Evolutionary conservation across 805 yeast genomes (phyloP), one percentile per base, ranked within the genome.

Genomic region (Metschnikowia borealis): DNA sequence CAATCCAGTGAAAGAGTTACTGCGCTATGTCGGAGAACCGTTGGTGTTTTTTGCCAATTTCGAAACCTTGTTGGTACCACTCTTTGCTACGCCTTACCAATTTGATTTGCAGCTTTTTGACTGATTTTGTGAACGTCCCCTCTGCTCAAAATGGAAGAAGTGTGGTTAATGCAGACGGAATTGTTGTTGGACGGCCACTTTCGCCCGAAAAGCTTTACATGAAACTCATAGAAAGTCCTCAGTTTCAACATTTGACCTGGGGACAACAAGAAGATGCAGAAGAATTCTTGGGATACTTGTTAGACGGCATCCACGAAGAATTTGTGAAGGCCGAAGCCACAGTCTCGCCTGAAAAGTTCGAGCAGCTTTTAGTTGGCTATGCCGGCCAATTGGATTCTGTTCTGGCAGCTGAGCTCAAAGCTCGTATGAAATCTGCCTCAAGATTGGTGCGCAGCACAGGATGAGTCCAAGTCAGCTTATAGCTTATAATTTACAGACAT

Each of bases 201-300:
- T 77, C 82, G 6, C 91, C 92, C 1, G 89, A 85, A 52, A 71
- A 73, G 1, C 86, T 92, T 55, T 92, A 89, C 65, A 74, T 75
- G 59, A 76, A 82, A 15, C 76, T 94, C 47, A 75, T 74, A 29
- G 66, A 71, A 21, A 78, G 78, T 57, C 77, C 83, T 5, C 79
- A 85, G 62, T 92, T 94, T 65, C 79, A 75, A 54, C 96, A 89
- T 64, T 76, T 92, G 59, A 83, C 83, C 65, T 85, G 96, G 85
- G 97, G 97, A 3, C 89, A 90, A 59, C 99, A 94, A 70, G 99
- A 94, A 67, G 99, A 94, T 70, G 97, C 98, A 0, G 98, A 94
- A 68, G 99, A 94, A 70, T 94, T 94, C 59, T 74, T 94, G 57
- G 95, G 96, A 2, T 89, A 87, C 63, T 71, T 89, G 43, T 73